Evolutionary conservation across 2,329 filamentous ascomycete species (phyloP), one percentile per base, ranked within the genome.

Genomic region (Pseudomassariella vexata): DNA sequence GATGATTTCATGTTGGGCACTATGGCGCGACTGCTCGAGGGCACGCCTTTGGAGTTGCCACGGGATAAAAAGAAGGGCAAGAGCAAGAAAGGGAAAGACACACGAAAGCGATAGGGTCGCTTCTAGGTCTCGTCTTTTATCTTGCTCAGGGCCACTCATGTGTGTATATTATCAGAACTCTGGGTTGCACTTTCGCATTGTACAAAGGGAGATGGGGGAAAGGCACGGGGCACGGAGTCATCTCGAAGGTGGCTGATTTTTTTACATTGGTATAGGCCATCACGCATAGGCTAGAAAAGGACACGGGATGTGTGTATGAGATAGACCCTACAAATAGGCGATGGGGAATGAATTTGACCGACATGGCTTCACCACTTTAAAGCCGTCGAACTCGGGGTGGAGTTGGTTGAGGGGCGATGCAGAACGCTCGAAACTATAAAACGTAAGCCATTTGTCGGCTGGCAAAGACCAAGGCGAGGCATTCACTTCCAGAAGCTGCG

Each of bases 1-100:
- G 85, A 90, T 51, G 79, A 87, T 31, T 87, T 83, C 52, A 81
- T 92, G 70, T 61, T 92, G 30, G 62, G 64, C 21, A 73, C 75
- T 35, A 85, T 89, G 78, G 69, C 71, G 27, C 78, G 62, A 41
- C 65, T 70, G 50, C 61, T 82, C 15, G 70, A 73, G 46, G 65
- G 71, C 28, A 76, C 74, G 16, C 66, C 73, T 30, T 56, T 82
- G 35, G 77, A 82, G 41, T 52, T 82, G 19, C 78, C 78, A 5
- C 76, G 69, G 57, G 77, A 82, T 46, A 78, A 74, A 55, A 79
- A 76, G 54, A 78, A 70, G 56, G 66, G 66, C 21, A 79, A 74
- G 56, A 76, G 65, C 39, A 70, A 67, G 54, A 68, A 63, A 48
- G 73, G 74, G 31, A 75, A 71, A 42, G 74, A 78, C 38, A 73